A percentile compares a stretch with the other conserved stretches of the same genome.
These are phyloP conservation scores for Microstegium vimineum DNA, from an alignment of 176 grass and related monocot species.

Conservation along the genomic window DNA sequence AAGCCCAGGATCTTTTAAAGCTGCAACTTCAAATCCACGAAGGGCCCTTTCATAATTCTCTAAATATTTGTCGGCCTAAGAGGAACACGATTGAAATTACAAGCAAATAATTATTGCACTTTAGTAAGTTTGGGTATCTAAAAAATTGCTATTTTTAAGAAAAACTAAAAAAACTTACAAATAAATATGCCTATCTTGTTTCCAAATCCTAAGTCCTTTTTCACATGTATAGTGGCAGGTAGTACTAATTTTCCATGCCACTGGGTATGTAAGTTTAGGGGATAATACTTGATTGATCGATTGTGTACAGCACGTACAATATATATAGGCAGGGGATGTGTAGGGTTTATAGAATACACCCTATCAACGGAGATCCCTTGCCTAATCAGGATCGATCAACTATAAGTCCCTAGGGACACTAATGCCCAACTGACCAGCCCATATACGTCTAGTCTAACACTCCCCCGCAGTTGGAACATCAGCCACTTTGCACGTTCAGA, in stretches of 20 bases:
- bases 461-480: too few relatives aligned
- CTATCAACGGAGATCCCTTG: too few relatives aligned
- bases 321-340: too few relatives aligned
- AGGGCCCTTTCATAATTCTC: constrained; percentile 98
- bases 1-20: constrained; percentile 80
- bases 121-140: background rate
- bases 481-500: too few relatives aligned
- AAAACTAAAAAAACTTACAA: background rate
- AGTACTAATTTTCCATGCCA: background rate
- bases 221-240: background rate
- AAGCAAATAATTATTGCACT: constrained; percentile 15
- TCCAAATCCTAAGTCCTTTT: background rate
- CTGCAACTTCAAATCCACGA: constrained; percentile 81
- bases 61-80: constrained; percentile 87
- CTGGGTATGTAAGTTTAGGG: too few relatives aligned
- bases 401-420: too few relatives aligned
- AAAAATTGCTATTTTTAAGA: background rate
- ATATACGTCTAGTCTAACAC: too few relatives aligned
- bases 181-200: background rate
- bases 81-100: constrained; percentile 3
- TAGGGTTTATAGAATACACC: too few relatives aligned
- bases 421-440: too few relatives aligned
- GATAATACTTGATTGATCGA: too few relatives aligned
- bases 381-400: too few relatives aligned
- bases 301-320: too few relatives aligned